phyloP scores from a whole-genome alignment of 1,139 yeast species.

The Candida tetrigidarum region DNA sequence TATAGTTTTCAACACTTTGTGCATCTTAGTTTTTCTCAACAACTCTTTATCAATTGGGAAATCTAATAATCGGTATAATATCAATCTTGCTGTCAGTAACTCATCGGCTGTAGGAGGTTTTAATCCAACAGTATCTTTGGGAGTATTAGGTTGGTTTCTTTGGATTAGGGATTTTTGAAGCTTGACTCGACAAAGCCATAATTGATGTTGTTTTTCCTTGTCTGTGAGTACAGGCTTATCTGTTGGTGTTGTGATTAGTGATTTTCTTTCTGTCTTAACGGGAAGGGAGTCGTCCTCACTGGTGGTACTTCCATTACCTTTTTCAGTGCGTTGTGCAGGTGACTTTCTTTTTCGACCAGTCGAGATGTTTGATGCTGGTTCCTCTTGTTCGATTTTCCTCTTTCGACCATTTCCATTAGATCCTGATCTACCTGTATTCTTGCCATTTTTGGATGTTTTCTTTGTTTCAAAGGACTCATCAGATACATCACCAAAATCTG shows the following conservation, averaged over 20 bases:
- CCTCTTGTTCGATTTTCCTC: slow-evolving; percentile 13
- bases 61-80: slow-evolving; percentile 53
- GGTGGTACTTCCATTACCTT: slow-evolving; percentile 16
- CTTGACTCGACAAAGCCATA: slow-evolving; percentile 52
- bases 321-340: neutral
- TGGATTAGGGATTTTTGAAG: slow-evolving; percentile 51
- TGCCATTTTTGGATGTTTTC: slow-evolving; percentile 12
- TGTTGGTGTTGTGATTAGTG: slow-evolving; percentile 10
- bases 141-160: slow-evolving; percentile 45
- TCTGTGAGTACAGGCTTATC: slow-evolving; percentile 22
- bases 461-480: slow-evolving; percentile 6
- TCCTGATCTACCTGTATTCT: slow-evolving; percentile 1
- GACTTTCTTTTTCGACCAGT: slow-evolving; percentile 6
- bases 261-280: slow-evolving; percentile 10
- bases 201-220: slow-evolving; percentile 49
- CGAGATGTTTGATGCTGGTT: slow-evolving; percentile 1
- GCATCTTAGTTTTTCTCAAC: slow-evolving; percentile 55
- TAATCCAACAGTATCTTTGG: slow-evolving; percentile 34
- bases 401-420: slow-evolving; percentile 8
- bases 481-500: slow-evolving; percentile 14
- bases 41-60: slow-evolving; percentile 60
- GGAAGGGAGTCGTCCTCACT: slow-evolving; percentile 17
- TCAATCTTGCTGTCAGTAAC: slow-evolving; percentile 54
- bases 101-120: slow-evolving; percentile 57
- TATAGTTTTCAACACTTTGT: slow-evolving; percentile 57